Evolutionary conservation across 78 protist genomes (phyloP).

Genomic region (Trichosphaerium sp.): DNA sequence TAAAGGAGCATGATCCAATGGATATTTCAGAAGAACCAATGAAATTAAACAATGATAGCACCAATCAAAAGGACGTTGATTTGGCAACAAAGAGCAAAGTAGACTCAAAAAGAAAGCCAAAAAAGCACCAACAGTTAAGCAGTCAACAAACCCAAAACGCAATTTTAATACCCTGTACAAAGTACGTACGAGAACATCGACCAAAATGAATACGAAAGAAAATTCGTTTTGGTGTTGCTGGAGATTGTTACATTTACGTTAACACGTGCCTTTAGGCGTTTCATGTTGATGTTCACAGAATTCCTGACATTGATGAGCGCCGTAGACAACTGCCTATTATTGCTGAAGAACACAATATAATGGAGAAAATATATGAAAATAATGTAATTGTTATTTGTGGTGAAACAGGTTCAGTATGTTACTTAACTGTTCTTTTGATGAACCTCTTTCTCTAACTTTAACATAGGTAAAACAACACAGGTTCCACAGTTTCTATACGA

Average conservation of each 20-base stretch:
- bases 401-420: constrained; percentile 88
- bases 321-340: constrained; percentile 35
- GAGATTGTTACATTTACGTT: no score
- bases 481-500: constrained; percentile 90
- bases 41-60: not conserved
- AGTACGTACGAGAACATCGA: no score
- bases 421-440: no score
- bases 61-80: not conserved
- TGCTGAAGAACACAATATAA: constrained; percentile 53
- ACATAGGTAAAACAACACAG: constrained; percentile 60
- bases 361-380: constrained; percentile 74
- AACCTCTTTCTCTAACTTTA: no score
- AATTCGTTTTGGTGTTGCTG: not conserved
- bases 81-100: not conserved
- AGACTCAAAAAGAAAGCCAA: no score
- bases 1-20: not conserved
- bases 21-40: not conserved
- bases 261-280: constrained; percentile 16
- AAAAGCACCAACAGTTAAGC: no score
- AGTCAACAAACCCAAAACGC: no score
- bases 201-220: not conserved
- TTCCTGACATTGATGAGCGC: constrained; percentile 15
- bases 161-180: no score
- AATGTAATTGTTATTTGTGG: constrained; percentile 71
- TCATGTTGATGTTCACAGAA: constrained; percentile 26